Evolutionary conservation across 2,329 filamentous ascomycete species (phyloP), one percentile per base, ranked within the genome.

Genomic region (Penicillium sp.): DNA sequence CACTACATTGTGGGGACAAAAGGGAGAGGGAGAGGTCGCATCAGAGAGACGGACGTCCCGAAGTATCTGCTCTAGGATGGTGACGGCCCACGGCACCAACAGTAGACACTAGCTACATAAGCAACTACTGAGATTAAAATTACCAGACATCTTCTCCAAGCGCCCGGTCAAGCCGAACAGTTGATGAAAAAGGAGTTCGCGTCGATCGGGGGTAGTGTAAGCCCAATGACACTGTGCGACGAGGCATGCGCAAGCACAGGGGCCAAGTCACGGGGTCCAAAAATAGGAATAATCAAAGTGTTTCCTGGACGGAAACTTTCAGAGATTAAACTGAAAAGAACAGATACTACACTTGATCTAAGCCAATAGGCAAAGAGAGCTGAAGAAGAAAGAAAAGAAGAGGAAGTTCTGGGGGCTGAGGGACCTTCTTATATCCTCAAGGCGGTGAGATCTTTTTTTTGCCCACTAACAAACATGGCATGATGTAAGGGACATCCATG

Each of bases 281-380:
- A 44, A 31, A 44, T 44, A 19, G 26, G 41, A 44, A 44, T 44
- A 44, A 44, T 44, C 41, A 44, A 31, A 30, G 26, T 30, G 41
- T 44, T 44, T 28, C 40, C 41, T 44, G 26, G 26, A 44, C 26
- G 26, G 41, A 19, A 44, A 44, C 41, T 31, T 31, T 30, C 41
- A 44, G 41, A 31, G 41, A 44, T 44, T 44, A 44, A 44, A 44
- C 41, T 44, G 41, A 30, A 19, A 31, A 44, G 41, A 44, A 44
- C 41, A 44, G 41, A 44, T 44, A 44, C 41, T 45, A 45, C 43
- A 45, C 43, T 33, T 45, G 43, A 45, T 45, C 43, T 45, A 45
- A 45, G 43, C 43, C 43, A 45, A 33, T 44, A 45, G 43, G 43
- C 43, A 45, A 45, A 45, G 43, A 45, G 43, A 45, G 43, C 43